Percentiles rank a stretch among this genome's conserved stretches.
phyloP scores from a whole-genome alignment of 2,329 filamentous ascomycete genomes.

The Ophioceras dolichostomum region DNA sequence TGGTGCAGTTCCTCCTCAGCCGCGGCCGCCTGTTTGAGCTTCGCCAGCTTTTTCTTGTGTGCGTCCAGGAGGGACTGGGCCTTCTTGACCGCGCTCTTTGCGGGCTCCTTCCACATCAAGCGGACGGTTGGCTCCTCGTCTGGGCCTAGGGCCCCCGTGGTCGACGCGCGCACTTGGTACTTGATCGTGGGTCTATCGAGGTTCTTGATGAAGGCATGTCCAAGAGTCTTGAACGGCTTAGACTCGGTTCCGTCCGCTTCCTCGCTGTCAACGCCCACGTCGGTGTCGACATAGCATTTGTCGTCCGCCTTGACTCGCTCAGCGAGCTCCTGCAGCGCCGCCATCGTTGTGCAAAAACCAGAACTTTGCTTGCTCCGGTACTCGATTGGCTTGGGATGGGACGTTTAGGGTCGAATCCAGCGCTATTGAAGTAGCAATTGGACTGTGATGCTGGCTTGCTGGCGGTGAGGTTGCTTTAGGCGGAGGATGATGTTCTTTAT shows the following conservation, averaged over 20 bases:
- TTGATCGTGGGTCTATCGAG: constrained; percentile 41
- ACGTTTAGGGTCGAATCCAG: constrained; percentile 5
- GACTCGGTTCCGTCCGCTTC: constrained; percentile 55
- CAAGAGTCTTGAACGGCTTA: constrained; percentile 70
- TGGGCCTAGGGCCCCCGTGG: constrained; percentile 45
- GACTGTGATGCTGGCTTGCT: not conserved
- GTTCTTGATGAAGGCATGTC: constrained; percentile 65
- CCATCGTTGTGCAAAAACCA: constrained; percentile 24
- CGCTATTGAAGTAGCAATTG: not conserved
- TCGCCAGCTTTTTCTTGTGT: constrained; percentile 74
- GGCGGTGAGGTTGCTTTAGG: not conserved
- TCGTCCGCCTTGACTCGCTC: constrained; percentile 33
- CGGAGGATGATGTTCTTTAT: not conserved
- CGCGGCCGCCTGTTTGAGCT: constrained; percentile 61
- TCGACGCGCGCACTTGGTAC: constrained; percentile 59
- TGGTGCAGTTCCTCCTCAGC: constrained; percentile 62
- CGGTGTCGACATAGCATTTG: constrained; percentile 67
- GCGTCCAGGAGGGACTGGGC: constrained; percentile 60
- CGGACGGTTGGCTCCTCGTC: constrained; percentile 52
- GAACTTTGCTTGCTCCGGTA: too few species aligned
- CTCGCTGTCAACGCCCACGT: constrained; percentile 60
- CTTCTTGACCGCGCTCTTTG: constrained; percentile 80
- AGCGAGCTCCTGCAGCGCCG: constrained; percentile 34
- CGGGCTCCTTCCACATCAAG: constrained; percentile 66
- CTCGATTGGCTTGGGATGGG: not conserved